Evolutionary conservation across 2,329 filamentous ascomycete genomes (phyloP), one percentile per base, ranked within the genome.

Genomic region (Elsinoe australis): DNA sequence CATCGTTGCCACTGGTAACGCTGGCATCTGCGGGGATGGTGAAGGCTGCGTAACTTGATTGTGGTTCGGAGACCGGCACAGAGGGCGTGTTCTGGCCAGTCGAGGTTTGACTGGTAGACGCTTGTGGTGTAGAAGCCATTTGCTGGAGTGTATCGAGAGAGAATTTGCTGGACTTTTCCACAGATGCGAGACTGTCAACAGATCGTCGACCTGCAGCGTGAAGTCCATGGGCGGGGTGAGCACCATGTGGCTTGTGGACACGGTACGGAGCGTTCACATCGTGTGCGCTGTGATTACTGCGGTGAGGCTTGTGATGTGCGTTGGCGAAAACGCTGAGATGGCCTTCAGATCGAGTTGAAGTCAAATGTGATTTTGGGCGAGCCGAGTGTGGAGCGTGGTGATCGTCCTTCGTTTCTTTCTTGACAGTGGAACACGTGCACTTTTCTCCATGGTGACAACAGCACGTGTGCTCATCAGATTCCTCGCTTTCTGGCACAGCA

Each of bases 231-330:
- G 75, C 67, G 42, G 71, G 73, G 56, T 75, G 68, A 34, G 71
- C 68, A n/a, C n/a, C n/a, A 38, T 76, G 75, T 54, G 82, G 75
- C 58, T 77, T 78, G 34, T 48, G 45, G 21, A 48, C 45, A 7
- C 45, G 19, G 64, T 83, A 83, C 1, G 79, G 79, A 55, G 75
- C 66, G 50, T 78, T 78, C 49, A 73, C 78, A 52, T 80, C 76
- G 58, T 81, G 78, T 51, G 77, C 77, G 54, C 75, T 72, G 61
- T 80, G 76, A 63, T 82, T 81, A 64, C 79, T 76, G 55, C 78
- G 76, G 59, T 82, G 78, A 44, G 78, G 78, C 65, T 80, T 80
- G 65, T 81, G 78, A 56, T 81, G 78, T 51, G 78, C 78, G 58
- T 81, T 80, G 17, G 76, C 70, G 59, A 80, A 80, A 50, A 79